These are phyloP conservation scores for Neocatenulostroma microsporum DNA, from an alignment of 2,329 filamentous ascomycete genomes.

Conservation along the genomic window DNA sequence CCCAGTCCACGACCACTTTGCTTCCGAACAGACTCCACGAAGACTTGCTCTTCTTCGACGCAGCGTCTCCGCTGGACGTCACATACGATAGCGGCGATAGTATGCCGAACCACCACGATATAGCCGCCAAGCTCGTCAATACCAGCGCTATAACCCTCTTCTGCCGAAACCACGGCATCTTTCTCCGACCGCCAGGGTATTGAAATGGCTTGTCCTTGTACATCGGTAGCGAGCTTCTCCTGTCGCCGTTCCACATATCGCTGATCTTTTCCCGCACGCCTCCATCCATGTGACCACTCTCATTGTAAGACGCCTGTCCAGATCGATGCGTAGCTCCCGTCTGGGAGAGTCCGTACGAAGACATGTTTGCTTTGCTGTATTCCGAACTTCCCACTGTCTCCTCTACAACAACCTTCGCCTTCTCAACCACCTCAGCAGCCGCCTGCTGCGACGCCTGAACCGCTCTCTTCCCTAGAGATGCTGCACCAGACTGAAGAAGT, in stretches of 20 bases:
- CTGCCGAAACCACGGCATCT: slow-evolving; percentile 52
- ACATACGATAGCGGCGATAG: slow-evolving; percentile 37
- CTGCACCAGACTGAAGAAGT: slow-evolving; percentile 15
- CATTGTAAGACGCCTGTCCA: not conserved
- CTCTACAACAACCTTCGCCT: not conserved
- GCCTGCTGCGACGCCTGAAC: not conserved
- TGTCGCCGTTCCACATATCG: slow-evolving; percentile 54
- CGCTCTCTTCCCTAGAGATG: slow-evolving; percentile 2
- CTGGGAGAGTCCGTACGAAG: slow-evolving; percentile 33
- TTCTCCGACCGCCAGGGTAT: slow-evolving; percentile 52
- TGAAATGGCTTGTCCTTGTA: slow-evolving; percentile 98
- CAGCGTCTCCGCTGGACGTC: slow-evolving; percentile 6
- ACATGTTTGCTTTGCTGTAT: slow-evolving; percentile 23
- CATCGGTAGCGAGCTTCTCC: slow-evolving; percentile 64
- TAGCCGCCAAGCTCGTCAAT: slow-evolving; percentile 47
- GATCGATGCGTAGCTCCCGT: slow-evolving; percentile 36
- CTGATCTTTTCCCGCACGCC: slow-evolving; percentile 55
- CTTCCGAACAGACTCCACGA: slow-evolving; percentile 20
- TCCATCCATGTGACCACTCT: slow-evolving; percentile 28
- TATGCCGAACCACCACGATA: slow-evolving; percentile 62
- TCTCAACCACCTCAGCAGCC: not conserved
- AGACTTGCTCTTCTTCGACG: slow-evolving; percentile 16
- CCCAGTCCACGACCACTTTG: slow-evolving; percentile 57
- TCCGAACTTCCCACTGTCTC: not conserved
- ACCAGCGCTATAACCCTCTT: slow-evolving; percentile 54